phyloP scores from a whole-genome alignment of 768 basidiomycete species.

The Phallus indusiatus region DNA sequence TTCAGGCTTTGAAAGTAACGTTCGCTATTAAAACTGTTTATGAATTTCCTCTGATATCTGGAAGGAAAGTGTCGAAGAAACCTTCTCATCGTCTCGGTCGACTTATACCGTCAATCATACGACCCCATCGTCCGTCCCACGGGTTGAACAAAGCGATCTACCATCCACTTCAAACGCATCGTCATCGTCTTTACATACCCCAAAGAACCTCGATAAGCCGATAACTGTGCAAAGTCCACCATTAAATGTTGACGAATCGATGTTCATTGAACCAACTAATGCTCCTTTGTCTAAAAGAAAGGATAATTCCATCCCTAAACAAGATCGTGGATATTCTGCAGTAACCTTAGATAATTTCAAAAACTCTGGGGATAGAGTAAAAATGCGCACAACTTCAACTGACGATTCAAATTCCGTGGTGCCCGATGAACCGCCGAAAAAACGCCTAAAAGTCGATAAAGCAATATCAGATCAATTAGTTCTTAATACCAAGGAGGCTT shows the following conservation, averaged over 20 bases:
- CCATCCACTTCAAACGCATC: background rate
- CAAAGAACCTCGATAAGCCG: background rate
- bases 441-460: background rate
- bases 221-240: background rate
- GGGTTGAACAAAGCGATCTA: background rate
- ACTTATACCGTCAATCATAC: conserved; percentile 50
- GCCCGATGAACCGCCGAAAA: conserved; percentile 1
- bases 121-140: conserved; percentile 11
- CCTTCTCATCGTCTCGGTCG: conserved; percentile 62
- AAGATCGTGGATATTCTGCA: background rate
- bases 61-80: conserved; percentile 56
- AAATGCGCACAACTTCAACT: background rate
- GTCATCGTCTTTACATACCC: background rate
- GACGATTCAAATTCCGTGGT: conserved; percentile 9
- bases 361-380: background rate
- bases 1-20: conserved; percentile 66
- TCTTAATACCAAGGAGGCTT: conserved; percentile 41
- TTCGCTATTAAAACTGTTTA: background rate
- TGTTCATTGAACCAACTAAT: background rate
- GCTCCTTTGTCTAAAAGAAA: background rate
- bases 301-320: background rate
- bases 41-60: background rate
- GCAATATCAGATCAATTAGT: conserved; percentile 30
- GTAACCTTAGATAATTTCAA: background rate
- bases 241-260: too few relatives aligned